A percentile compares a stretch with the other conserved stretches of the same genome.
phyloP scores from a whole-genome alignment of 140 eudicot species.

The Oenanthe javanica region DNA sequence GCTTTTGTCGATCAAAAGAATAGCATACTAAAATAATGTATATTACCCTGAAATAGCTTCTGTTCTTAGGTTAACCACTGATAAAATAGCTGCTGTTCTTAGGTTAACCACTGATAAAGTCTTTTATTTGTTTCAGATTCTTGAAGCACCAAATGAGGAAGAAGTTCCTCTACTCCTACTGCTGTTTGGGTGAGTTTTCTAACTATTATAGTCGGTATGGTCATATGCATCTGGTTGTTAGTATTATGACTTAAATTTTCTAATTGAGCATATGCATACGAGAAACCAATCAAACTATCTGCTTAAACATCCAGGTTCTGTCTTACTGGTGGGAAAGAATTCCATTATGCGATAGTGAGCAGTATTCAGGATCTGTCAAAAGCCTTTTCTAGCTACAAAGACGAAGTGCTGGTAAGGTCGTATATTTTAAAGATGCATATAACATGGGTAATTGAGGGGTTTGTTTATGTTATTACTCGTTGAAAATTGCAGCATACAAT shows the following conservation, averaged over 20 bases:
- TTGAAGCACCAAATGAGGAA: conserved; percentile 86
- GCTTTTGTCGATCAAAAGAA: neutral
- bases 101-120: neutral
- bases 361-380: conserved; percentile 95
- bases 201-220: conserved; percentile 7
- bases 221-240: neutral
- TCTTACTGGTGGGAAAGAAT: conserved; percentile 92
- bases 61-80: no score
- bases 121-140: conserved; percentile 54
- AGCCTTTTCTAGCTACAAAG: conserved; percentile 70
- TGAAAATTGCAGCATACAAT: neutral
- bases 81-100: neutral
- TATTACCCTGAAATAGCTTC: neutral
- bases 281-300: neutral
- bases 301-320: conserved; percentile 53
- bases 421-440: neutral
- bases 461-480: neutral
- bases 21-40: neutral
- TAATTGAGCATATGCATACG: neutral
- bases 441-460: neutral
- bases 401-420: conserved; percentile 77
- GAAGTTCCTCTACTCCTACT: conserved; percentile 84
- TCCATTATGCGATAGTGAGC: conserved; percentile 91
- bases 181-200: conserved; percentile 55
- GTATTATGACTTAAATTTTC: conserved; percentile 1